These are phyloP conservation scores for Podila epigama DNA, from an alignment of 192 early-diverging fungal genomes.

Conservation along the genomic window DNA sequence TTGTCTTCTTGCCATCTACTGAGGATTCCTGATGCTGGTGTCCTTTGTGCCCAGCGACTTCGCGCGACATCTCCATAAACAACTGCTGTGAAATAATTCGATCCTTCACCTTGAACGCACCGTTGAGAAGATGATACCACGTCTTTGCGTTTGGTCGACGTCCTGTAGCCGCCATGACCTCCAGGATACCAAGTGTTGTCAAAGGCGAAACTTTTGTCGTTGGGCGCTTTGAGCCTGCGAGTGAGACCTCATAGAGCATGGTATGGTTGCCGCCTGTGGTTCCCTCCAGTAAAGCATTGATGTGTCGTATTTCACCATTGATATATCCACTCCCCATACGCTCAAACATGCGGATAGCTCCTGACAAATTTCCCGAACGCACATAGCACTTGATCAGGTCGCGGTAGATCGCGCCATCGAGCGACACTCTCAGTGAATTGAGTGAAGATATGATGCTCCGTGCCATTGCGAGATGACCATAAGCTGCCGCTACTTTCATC, in stretches of 20 bases:
- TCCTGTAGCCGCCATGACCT: conserved; percentile 26
- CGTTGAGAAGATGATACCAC: conserved; percentile 26
- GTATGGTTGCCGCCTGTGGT: conserved; percentile 14
- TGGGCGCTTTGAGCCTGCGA: too few relatives aligned
- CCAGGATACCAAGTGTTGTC: conserved; percentile 28
- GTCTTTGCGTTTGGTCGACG: conserved; percentile 27
- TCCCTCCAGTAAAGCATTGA: conserved; percentile 38
- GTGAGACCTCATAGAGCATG: too few relatives aligned
- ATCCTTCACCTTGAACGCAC: conserved; percentile 14
- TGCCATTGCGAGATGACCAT: conserved; percentile 35
- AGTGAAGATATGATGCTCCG: conserved; percentile 28
- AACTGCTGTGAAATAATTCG: conserved; percentile 7
- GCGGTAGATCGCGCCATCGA: conserved; percentile 12
- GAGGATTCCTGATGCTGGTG: too few relatives aligned
- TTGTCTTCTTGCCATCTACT: not conserved
- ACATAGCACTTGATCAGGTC: conserved; percentile 34
- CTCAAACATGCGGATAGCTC: conserved; percentile 39
- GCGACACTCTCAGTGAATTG: conserved; percentile 13
- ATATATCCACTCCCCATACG: conserved; percentile 11
- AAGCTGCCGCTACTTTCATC: conserved; percentile 11
- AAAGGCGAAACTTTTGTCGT: not conserved
- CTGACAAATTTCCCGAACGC: conserved; percentile 17
- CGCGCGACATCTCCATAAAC: conserved; percentile 17
- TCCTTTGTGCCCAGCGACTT: not conserved
- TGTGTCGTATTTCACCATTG: conserved; percentile 10